A percentile compares a stretch with the other conserved stretches of the same genome.
Evolutionary conservation across 495 filamentous ascomycete species (phyloP).

Genomic region (Penicillium mononematosum): DNA sequence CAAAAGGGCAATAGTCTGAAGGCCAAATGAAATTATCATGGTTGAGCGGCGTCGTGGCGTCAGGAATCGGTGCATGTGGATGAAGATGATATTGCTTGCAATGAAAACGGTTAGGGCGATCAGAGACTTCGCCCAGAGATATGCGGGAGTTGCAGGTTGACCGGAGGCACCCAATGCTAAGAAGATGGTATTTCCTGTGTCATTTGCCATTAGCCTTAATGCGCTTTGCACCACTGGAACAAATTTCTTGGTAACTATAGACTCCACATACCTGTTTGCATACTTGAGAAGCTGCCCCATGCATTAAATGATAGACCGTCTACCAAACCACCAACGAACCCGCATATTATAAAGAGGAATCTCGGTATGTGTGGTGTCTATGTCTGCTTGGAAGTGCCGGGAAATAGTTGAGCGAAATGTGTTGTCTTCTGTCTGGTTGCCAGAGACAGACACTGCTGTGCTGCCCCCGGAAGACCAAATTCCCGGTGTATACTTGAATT

Average conservation of each 20-base stretch:
- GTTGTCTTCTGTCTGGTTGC: slow-evolving; percentile 15
- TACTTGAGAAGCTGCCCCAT: slow-evolving; percentile 57
- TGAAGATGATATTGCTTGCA: slow-evolving; percentile 38
- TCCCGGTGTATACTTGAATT: slow-evolving; percentile 22
- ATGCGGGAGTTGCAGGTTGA: slow-evolving; percentile 38
- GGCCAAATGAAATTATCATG: slow-evolving; percentile 53
- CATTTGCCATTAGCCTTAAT: background rate
- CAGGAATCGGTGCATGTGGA: slow-evolving; percentile 29
- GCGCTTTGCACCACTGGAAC: background rate
- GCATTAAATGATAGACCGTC: slow-evolving; percentile 46
- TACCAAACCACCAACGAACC: slow-evolving; percentile 40
- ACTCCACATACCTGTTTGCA: slow-evolving; percentile 51
- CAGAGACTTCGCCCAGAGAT: slow-evolving; percentile 44
- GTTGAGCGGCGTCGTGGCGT: slow-evolving; percentile 47
- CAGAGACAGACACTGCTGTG: slow-evolving; percentile 28
- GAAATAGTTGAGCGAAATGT: slow-evolving; percentile 15
- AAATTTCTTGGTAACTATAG: background rate
- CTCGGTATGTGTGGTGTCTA: slow-evolving; percentile 34
- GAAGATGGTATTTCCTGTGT: slow-evolving; percentile 42
- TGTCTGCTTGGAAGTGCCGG: slow-evolving; percentile 10
- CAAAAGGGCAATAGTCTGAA: slow-evolving; percentile 54
- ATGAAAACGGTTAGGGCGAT: slow-evolving; percentile 38
- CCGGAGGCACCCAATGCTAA: slow-evolving; percentile 39
- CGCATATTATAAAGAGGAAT: slow-evolving; percentile 36
- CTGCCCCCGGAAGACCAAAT: slow-evolving; percentile 29